These are phyloP conservation scores for Trichophyton mentagrophytes DNA, from an alignment of 2,329 filamentous ascomycete species.

Conservation along the genomic window DNA sequence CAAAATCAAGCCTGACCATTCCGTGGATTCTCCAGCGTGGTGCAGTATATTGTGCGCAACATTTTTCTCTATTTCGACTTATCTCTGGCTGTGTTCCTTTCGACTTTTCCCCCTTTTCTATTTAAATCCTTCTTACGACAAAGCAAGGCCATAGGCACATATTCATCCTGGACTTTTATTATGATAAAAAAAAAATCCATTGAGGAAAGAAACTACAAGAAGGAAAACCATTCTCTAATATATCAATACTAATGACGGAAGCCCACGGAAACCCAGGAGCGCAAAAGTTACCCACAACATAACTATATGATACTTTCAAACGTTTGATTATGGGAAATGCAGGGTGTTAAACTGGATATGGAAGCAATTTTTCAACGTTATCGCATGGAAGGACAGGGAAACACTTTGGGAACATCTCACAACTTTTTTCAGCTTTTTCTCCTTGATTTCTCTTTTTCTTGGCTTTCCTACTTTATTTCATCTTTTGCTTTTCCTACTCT, in stretches of 20 bases:
- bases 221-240: neutral
- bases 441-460: neutral
- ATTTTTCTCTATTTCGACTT: neutral
- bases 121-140: neutral
- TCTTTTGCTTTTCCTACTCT: neutral
- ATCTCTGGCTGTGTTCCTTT: neutral
- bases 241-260: conserved; percentile 1
- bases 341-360: neutral
- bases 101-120: neutral
- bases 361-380: neutral
- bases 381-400: neutral
- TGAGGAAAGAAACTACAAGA: neutral
- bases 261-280: neutral
- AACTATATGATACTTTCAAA: neutral
- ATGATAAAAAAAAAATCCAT: neutral
- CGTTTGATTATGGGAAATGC: neutral
- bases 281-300: conserved; percentile 3
- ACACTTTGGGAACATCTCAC: neutral
- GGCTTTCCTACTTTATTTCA: neutral
- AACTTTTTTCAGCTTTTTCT: neutral
- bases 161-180: conserved; percentile 3
- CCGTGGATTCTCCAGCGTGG: neutral
- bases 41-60: neutral
- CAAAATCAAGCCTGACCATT: neutral
- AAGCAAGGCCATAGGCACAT: neutral